These are phyloP conservation scores for Phytophthora boehmeriae DNA, from an alignment of 352 stramenopile genomes.

Conservation along the genomic window DNA sequence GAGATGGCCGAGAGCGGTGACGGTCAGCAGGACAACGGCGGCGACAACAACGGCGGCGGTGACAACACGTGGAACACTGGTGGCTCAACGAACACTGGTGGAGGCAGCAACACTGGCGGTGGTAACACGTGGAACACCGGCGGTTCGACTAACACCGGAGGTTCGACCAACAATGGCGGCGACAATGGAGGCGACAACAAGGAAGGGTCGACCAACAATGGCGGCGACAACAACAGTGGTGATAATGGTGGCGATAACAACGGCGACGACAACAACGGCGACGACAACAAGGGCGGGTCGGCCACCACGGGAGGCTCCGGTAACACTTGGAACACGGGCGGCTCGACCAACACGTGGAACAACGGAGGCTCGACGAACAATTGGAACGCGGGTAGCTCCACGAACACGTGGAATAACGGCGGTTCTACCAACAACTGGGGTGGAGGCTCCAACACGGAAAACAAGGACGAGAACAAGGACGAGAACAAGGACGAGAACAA, in stretches of 20 bases:
- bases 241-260: neutral
- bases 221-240: conserved; percentile 3
- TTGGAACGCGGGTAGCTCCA: conserved; percentile 1
- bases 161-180: neutral
- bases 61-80: neutral
- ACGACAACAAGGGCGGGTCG: neutral
- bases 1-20: conserved; percentile 23
- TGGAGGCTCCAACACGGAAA: conserved; percentile 14
- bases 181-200: neutral
- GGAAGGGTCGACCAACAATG: conserved; percentile 2
- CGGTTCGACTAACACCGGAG: conserved; percentile 3
- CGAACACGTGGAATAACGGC: too few species aligned
- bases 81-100: conserved; percentile 1
- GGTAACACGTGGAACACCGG: conserved; percentile 14
- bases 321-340: conserved; percentile 6
- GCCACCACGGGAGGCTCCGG: conserved; percentile 6
- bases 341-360: conserved; percentile 8
- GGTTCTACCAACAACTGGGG: conserved; percentile 8
- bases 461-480: too few species aligned
- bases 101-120: neutral
- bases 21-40: neutral
- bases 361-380: conserved; percentile 3
- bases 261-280: conserved; percentile 4
- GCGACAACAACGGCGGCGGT: conserved; percentile 2
- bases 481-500: too few species aligned